A percentile compares a stretch with the other conserved stretches of the same genome.
phyloP scores from a whole-genome alignment of 805 yeast species.

The Candida yuanshanica region DNA sequence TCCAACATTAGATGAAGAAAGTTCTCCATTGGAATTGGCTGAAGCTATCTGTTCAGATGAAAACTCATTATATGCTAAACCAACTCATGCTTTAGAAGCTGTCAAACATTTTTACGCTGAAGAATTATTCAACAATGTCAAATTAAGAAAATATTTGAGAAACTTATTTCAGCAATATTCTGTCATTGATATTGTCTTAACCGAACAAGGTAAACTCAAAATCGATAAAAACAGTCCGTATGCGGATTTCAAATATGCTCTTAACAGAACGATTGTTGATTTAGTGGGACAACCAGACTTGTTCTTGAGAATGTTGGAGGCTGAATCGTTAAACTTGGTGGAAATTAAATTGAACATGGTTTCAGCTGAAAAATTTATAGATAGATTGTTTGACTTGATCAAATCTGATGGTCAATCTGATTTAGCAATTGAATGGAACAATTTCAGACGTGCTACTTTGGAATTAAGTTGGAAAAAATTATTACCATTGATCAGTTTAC shows the following conservation, averaged over 20 bases:
- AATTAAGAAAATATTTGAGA: constrained; percentile 66
- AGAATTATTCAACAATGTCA: constrained; percentile 76
- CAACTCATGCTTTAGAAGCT: constrained; percentile 61
- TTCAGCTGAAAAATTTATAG: constrained; percentile 32
- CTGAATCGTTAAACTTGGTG: constrained; percentile 74
- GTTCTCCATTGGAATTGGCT: constrained; percentile 57
- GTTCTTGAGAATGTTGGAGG: constrained; percentile 85
- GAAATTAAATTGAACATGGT: constrained; percentile 52
- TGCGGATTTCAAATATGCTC: constrained; percentile 88
- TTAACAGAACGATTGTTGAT: constrained; percentile 72
- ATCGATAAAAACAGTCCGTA: constrained; percentile 78
- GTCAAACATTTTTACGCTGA: constrained; percentile 73
- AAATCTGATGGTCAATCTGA: constrained; percentile 78
- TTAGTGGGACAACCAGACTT: constrained; percentile 72
- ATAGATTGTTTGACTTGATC: constrained; percentile 46
- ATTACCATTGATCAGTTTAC: constrained; percentile 60
- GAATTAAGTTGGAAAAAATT: constrained; percentile 62
- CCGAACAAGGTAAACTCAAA: constrained; percentile 75
- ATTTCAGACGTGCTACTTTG: constrained; percentile 61
- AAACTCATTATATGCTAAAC: constrained; percentile 46
- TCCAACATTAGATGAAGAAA: constrained; percentile 61
- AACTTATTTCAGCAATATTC: constrained; percentile 59
- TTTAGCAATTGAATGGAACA: constrained; percentile 75
- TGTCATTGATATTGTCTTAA: constrained; percentile 63
- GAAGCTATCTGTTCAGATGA: constrained; percentile 32